Conservation (phyloP, 164 flowering plant species). For the Platanus orientalis region DNA sequence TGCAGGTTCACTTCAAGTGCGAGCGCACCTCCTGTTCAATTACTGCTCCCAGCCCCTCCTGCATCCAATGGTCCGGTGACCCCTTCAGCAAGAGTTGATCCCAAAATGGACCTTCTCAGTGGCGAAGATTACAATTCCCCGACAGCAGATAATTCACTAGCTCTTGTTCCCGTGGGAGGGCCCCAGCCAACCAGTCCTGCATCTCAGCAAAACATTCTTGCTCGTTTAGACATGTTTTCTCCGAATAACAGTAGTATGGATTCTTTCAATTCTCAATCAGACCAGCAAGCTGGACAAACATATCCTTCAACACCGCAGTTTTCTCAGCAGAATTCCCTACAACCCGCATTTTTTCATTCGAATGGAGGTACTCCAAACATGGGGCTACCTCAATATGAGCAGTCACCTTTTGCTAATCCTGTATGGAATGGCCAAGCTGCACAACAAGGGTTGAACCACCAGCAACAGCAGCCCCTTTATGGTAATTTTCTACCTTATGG, state of each 20-base stretch:
- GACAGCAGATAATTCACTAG: slow-evolving; percentile 50
- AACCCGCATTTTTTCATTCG: slow-evolving; percentile 32
- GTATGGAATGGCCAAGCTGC: slow-evolving; percentile 66
- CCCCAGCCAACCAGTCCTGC: slow-evolving; percentile 46
- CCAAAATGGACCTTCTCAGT: slow-evolving; percentile 78
- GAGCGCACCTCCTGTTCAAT: slow-evolving; percentile 26
- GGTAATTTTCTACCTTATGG: slow-evolving; percentile 12
- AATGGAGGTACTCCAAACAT: slow-evolving; percentile 52
- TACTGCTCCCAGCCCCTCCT: slow-evolving; percentile 28
- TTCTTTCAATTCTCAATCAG: slow-evolving; percentile 29
- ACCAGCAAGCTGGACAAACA: slow-evolving; percentile 32
- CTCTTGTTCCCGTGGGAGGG: slow-evolving; percentile 75
- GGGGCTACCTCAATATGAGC: slow-evolving; percentile 41
- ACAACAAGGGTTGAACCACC: slow-evolving; percentile 22
- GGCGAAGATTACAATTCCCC: slow-evolving; percentile 78
- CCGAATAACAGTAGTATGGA: slow-evolving; percentile 25
- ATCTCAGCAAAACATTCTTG: slow-evolving; percentile 62
- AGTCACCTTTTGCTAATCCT: slow-evolving; percentile 31
- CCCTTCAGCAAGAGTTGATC: slow-evolving; percentile 35
- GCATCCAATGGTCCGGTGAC: slow-evolving; percentile 21
- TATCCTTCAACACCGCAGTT: slow-evolving; percentile 34
- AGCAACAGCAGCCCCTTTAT: slow-evolving; percentile 48
- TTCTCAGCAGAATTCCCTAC: slow-evolving; percentile 35
- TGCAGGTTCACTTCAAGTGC: slow-evolving; percentile 33
- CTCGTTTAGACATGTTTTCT: slow-evolving; percentile 68